These are phyloP conservation scores for Phytophthora brassicae DNA, from an alignment of 352 stramenopile species.

Conservation along the genomic window DNA sequence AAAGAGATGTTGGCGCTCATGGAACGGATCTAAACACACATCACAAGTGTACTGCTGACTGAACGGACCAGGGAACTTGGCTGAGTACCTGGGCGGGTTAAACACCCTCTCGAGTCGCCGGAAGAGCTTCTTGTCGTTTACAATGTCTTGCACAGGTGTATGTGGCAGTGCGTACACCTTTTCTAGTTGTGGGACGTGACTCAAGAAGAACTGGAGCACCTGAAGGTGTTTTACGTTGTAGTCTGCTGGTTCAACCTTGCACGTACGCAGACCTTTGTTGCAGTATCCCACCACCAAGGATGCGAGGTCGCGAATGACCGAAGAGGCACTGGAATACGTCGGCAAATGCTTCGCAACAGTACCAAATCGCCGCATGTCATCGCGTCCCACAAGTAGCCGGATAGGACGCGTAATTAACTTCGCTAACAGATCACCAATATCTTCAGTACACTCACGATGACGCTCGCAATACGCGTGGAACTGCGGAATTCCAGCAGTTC, in stretches of 20 bases:
- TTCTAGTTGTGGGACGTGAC: conserved; percentile 64
- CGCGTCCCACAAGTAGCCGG: conserved; percentile 46
- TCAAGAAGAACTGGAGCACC: conserved; percentile 67
- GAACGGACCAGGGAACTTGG: conserved; percentile 58
- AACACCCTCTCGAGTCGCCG: conserved; percentile 58
- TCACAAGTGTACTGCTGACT: conserved; percentile 59
- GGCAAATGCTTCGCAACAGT: conserved; percentile 46
- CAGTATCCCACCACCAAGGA: conserved; percentile 51
- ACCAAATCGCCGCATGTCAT: conserved; percentile 48
- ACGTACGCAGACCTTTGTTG: conserved; percentile 47
- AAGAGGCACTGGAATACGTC: conserved; percentile 40
- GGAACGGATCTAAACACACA: conserved; percentile 72
- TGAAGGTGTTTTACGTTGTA: conserved; percentile 69
- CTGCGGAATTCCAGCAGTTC: conserved; percentile 36
- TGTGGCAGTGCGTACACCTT: conserved; percentile 46
- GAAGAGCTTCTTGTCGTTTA: conserved; percentile 53
- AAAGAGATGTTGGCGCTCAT: conserved; percentile 76
- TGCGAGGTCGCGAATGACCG: conserved; percentile 44
- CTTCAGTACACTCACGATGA: conserved; percentile 40
- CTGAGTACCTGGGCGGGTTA: conserved; percentile 49
- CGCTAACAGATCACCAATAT: conserved; percentile 45
- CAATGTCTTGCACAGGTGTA: conserved; percentile 27
- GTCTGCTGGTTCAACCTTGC: conserved; percentile 52
- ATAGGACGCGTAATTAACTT: conserved; percentile 64
- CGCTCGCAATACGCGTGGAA: conserved; percentile 75